A percentile compares a stretch with the other conserved stretches of the same genome.
These are phyloP conservation scores for Salix brachista DNA, from an alignment of 345 rosid genomes.

Conservation along the genomic window DNA sequence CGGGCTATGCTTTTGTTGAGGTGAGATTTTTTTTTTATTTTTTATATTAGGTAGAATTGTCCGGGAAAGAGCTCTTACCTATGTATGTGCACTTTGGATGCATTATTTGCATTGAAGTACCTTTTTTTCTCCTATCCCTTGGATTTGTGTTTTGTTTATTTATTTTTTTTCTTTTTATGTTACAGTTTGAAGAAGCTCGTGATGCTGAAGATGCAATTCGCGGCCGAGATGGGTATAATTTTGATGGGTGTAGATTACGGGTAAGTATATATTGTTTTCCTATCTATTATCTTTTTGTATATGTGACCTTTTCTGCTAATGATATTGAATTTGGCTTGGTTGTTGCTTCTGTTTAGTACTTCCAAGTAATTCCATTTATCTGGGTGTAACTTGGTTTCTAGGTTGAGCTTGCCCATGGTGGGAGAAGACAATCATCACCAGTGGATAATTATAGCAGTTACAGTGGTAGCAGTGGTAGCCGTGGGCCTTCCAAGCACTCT, in stretches of 20 bases:
- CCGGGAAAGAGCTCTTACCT: background rate
- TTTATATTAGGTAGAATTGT: background rate
- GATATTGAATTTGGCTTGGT: background rate
- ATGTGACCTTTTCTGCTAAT: background rate
- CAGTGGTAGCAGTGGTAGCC: constrained; percentile 61
- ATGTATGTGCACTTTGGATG: background rate
- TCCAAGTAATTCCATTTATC: background rate
- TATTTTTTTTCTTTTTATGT: background rate
- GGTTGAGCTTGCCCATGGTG: constrained; percentile 99
- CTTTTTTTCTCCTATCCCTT: background rate
- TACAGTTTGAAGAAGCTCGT: constrained; percentile 84
- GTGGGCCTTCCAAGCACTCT: constrained; percentile 84
- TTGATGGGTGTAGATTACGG: constrained; percentile 81
- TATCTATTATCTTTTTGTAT: background rate
- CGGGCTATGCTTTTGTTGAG: constrained; percentile 97
- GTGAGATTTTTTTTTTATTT: constrained; percentile 32
- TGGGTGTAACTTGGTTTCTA: constrained; percentile 21
- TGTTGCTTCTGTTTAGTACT: background rate
- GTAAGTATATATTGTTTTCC: constrained; percentile 31
- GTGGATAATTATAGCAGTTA: constrained; percentile 63
- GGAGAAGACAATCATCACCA: constrained; percentile 74
- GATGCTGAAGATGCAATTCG: constrained; percentile 98
- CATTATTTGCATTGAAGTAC: too few species aligned
- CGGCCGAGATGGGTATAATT: constrained; percentile 96
- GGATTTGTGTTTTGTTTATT: background rate